phyloP scores from a whole-genome alignment of 2,329 filamentous ascomycete species.

The Alternaria viburni region DNA sequence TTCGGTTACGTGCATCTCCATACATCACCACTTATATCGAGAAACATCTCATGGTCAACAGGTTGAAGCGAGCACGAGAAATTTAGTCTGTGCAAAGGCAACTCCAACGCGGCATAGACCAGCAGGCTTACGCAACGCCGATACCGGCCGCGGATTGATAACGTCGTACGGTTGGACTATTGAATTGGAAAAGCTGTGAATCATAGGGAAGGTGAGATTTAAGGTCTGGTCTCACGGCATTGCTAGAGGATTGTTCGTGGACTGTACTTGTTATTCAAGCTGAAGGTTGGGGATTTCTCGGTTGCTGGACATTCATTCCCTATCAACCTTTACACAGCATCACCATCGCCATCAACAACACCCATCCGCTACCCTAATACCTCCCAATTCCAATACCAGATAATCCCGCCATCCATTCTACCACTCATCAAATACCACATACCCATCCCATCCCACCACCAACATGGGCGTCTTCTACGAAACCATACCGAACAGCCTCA shows the following conservation, averaged over 20 bases:
- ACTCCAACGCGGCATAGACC: background rate
- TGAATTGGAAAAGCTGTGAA: background rate
- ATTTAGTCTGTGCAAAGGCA: background rate
- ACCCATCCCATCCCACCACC: background rate
- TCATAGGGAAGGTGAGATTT: background rate
- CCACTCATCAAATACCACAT: too few relatives aligned
- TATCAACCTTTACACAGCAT: background rate
- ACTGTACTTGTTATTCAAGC: background rate
- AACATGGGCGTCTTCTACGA: slow-evolving; percentile 54
- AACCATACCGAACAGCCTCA: slow-evolving; percentile 48
- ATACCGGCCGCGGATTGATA: slow-evolving; percentile 22
- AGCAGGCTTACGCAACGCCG: background rate
- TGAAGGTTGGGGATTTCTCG: background rate
- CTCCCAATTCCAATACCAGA: background rate
- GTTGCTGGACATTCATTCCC: background rate
- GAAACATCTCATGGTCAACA: background rate
- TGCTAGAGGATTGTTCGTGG: background rate
- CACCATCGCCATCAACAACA: background rate
- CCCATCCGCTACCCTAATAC: background rate
- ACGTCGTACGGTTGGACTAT: background rate
- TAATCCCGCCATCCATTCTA: background rate
- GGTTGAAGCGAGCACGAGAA: background rate
- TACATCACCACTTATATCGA: too few relatives aligned
- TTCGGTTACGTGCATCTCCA: background rate
- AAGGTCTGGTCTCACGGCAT: background rate